Evolutionary conservation across 2,329 filamentous ascomycete species (phyloP).

Genomic region (Alternaria longipes): DNA sequence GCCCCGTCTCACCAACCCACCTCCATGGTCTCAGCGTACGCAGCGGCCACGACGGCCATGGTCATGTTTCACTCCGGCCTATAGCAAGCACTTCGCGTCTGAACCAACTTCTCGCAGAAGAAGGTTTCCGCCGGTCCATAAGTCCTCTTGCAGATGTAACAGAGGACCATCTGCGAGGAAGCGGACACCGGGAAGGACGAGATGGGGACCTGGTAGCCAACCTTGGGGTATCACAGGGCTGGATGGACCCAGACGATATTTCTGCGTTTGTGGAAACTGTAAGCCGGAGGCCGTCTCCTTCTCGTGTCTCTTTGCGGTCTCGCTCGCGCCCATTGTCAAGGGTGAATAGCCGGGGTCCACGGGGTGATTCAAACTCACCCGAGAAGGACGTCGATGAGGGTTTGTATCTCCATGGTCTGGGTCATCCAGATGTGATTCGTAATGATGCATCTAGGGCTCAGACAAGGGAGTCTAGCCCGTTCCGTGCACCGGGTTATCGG

Average conservation of each 20-base stretch:
- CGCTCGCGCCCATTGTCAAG: neutral
- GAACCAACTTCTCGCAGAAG: constrained; percentile 1
- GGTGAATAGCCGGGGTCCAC: neutral
- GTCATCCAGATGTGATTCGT: neutral
- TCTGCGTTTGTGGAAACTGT: constrained; percentile 3
- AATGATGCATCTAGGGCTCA: neutral
- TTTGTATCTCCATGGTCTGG: constrained; percentile 6
- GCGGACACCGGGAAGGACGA: neutral
- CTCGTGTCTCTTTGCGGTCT: neutral
- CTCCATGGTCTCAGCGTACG: neutral
- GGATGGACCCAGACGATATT: constrained; percentile 7
- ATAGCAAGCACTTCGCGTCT: constrained; percentile 20
- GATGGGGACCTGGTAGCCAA: constrained; percentile 2
- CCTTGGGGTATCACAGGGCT: neutral
- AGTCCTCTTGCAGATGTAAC: neutral
- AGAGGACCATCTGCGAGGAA: neutral
- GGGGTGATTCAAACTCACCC: neutral
- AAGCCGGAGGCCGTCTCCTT: neutral
- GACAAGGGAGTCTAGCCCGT: neutral
- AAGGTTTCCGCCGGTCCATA: neutral
- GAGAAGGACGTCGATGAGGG: neutral
- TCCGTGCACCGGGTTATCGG: neutral
- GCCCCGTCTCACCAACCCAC: constrained; percentile 5
- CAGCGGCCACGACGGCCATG: no score
- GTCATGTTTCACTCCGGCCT: constrained; percentile 13